Evolutionary conservation across 2,329 filamentous ascomycete genomes (phyloP), one percentile per base, ranked within the genome.

Genomic region (Xylariaceae sp.): DNA sequence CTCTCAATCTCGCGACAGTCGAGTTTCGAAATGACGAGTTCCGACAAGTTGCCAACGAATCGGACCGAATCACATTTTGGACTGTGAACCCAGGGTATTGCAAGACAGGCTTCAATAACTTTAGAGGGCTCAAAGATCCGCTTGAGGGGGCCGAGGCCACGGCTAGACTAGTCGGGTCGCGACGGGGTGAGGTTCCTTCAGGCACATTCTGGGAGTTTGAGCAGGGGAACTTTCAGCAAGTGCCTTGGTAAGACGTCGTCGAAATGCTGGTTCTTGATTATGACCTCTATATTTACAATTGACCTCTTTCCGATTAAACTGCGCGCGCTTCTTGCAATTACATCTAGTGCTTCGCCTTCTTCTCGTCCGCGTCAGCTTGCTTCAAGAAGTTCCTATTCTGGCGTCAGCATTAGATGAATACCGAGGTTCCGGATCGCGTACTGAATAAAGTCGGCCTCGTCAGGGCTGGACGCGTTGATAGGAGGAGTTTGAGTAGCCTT

Each of bases 401-500:
- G 13, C 3, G 45, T 68, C 52, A 64, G 61, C 50, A 53, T 42
- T 35, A 11, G 37, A 23, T 43, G 18, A 55, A 65, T 43, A 63
- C 60, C 56, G 26, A 44, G 52, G 30, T 51, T 58, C 16, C 48
- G 50, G 52, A 46, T 40, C 47, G 67, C 79, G 75, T 72, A 85
- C 82, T 84, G 83, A 77, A 85, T 84, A 73, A 85, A 85, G 70
- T 84, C 81, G 71, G 79, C 81, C 76, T 85, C 82, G 68, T 84
- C 82, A 65, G 81, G 76, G 74, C 77, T 83, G 46, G 80, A 78
- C 55, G 82, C 82, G 71, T 85, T 84, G 76, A 85, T 82, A 44
- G 82, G 82, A 59, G 82, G 82, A 43, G 78, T 70, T 54, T 77
- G 74, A 42, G 70, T 63, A 60, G 69, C 4, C 63, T 68, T 68